Evolutionary conservation across 345 rosid genomes (phyloP), one percentile per base, ranked within the genome.

Genomic region (Linum trigynum): DNA sequence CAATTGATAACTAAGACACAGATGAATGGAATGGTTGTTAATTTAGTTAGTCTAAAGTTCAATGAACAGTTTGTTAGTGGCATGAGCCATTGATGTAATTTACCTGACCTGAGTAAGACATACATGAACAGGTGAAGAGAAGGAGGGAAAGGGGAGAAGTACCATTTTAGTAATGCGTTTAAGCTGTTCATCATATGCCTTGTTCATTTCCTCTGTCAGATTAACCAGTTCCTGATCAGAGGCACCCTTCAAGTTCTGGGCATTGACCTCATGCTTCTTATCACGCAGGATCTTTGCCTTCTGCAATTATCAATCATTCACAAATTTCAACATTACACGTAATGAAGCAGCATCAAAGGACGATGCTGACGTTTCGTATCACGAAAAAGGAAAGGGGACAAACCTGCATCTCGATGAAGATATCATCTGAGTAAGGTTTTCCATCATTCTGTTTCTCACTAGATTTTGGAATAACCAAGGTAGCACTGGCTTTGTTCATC

Each of bases 371-470:
- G 2, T 45, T 32, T 12, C 5, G 51, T 69, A 1, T 48, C 55
- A 38, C n/a, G n/a, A n/a, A n/a, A n/a, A n/a, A n/a, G n/a, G n/a
- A n/a, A n/a, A n/a, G n/a, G n/a, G n/a, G n/a, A 65, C 75, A 61
- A 9, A 83, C 98, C 90, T 83, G 80, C 76, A 86, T 69, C 65
- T 85, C 94, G 3, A 39, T 76, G 77, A 88, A 88, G 69, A 85
- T 65, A 65, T 90, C 96, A 70, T 90, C 88, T 35, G 87, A 81
- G 67, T 80, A 94, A 0, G 97, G 97, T 55, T 69, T 82, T 55
- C 96, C 99, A 67, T 77, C 82, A 73, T 90, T 94, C 61, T 74
- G 77, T 7, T n/a, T n/a, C n/a, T n/a, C n/a, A n/a, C n/a, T n/a
- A n/a, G n/a, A n/a, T n/a, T n/a, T n/a, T n/a, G n/a, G n/a, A n/a